A percentile compares a stretch with the other conserved stretches of the same genome.
These are phyloP conservation scores for Acorus calamus DNA, from an alignment of 106 monocot genomes.

Conservation along the genomic window DNA sequence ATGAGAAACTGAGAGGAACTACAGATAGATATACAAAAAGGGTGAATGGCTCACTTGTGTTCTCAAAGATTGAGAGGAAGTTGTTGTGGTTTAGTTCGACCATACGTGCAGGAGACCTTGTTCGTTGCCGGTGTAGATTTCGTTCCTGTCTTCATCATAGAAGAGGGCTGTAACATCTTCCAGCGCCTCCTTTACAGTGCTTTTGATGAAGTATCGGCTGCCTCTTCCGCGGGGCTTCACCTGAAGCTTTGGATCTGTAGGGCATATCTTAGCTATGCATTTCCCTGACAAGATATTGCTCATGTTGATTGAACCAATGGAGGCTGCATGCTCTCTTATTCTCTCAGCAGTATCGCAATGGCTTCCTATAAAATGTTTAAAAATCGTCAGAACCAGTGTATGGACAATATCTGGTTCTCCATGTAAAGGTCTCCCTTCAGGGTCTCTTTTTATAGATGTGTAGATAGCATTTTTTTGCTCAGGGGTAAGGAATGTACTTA, in stretches of 20 bases:
- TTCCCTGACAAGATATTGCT: conserved; percentile 61
- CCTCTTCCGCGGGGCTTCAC: conserved; percentile 19
- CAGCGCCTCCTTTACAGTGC: conserved; percentile 51
- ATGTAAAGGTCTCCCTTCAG: background rate
- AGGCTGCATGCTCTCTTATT: conserved; percentile 4
- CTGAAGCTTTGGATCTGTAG: conserved; percentile 30
- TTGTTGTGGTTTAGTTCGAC: conserved; percentile 34
- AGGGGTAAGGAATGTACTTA: too few species aligned
- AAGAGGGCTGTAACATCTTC: conserved; percentile 71
- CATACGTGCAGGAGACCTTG: conserved; percentile 69
- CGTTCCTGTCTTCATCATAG: conserved; percentile 77
- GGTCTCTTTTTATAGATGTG: background rate
- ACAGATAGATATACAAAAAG: too few species aligned
- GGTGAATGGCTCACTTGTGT: too few species aligned
- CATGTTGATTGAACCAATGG: conserved; percentile 66
- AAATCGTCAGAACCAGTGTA: too few species aligned
- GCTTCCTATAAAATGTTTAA: too few species aligned
- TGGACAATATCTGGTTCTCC: too few species aligned
- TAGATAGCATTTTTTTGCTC: too few species aligned
- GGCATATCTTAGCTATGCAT: conserved; percentile 54
- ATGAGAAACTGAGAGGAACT: too few species aligned
- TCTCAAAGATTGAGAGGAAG: too few species aligned
- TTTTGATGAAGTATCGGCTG: conserved; percentile 26
- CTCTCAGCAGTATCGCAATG: too few species aligned
- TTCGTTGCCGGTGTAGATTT: conserved; percentile 72